These are phyloP conservation scores for Phellopilus nigrolimitatus DNA, from an alignment of 1,284 basidiomycete genomes.

Conservation along the genomic window DNA sequence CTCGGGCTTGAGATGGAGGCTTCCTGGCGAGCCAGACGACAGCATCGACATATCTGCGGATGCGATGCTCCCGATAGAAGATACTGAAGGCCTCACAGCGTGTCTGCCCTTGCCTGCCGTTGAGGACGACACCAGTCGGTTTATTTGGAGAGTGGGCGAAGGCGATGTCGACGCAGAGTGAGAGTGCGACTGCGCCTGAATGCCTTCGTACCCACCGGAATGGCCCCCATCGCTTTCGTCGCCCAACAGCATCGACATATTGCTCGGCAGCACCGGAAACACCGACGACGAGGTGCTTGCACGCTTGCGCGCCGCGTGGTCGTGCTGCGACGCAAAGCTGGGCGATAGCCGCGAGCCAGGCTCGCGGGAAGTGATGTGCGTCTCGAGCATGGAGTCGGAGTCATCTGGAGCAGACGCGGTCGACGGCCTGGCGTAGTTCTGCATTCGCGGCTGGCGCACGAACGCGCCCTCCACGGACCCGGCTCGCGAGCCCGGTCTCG, in stretches of 20 bases:
- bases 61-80: slow-evolving; percentile 38
- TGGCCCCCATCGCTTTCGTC: slow-evolving; percentile 32
- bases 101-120: slow-evolving; percentile 21
- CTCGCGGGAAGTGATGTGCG: slow-evolving; percentile 3
- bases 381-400: neutral
- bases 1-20: slow-evolving; percentile 60
- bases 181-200: slow-evolving; percentile 11
- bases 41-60: slow-evolving; percentile 59
- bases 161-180: slow-evolving; percentile 13
- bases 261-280: slow-evolving; percentile 58
- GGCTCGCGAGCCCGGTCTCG: slow-evolving; percentile 1
- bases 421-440: neutral
- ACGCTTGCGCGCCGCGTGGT: slow-evolving; percentile 33
- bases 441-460: neutral
- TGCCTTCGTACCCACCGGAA: slow-evolving; percentile 9
- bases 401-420: slow-evolving; percentile 3
- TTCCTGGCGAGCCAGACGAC: slow-evolving; percentile 55
- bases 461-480: neutral
- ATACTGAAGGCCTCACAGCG: slow-evolving; percentile 19
- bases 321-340: slow-evolving; percentile 5
- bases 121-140: slow-evolving; percentile 3
- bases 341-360: slow-evolving; percentile 2
- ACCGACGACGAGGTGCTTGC: slow-evolving; percentile 59
- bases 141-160: slow-evolving; percentile 21
- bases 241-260: slow-evolving; percentile 70